These are phyloP conservation scores for Lunularia cruciata DNA, from an alignment of 225 moss, liverwort and hornwort species.

Conservation along the genomic window DNA sequence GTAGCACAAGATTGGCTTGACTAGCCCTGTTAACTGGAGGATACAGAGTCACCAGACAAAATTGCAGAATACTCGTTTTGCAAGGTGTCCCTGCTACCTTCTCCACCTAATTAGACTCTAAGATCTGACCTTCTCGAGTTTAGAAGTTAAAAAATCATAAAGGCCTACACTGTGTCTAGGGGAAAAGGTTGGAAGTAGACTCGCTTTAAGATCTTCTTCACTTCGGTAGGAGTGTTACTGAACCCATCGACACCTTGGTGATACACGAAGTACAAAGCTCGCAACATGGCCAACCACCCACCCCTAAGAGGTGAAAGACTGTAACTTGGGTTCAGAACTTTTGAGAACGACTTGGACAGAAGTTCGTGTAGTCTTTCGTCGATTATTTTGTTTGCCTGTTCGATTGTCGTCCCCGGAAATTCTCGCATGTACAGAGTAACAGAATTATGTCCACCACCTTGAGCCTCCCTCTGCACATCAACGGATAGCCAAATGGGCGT, in stretches of 20 bases:
- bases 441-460: slow-evolving; percentile 4
- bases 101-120: too few species aligned
- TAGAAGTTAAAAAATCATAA: too few species aligned
- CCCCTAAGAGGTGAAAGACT: not conserved
- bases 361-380: not conserved
- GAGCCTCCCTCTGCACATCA: slow-evolving; percentile 11
- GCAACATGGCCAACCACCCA: slow-evolving; percentile 16
- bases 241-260: slow-evolving; percentile 14
- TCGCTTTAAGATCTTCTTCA: slow-evolving; percentile 12
- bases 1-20: too few species aligned
- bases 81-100: too few species aligned
- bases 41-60: too few species aligned
- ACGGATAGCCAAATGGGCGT: too few species aligned
- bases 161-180: too few species aligned
- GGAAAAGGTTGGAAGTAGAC: slow-evolving; percentile 10
- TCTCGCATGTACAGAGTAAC: slow-evolving; percentile 4
- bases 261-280: slow-evolving; percentile 21
- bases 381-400: not conserved
- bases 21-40: too few species aligned
- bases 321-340: slow-evolving; percentile 1
- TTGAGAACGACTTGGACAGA: not conserved
- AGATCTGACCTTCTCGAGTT: too few species aligned
- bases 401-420: not conserved
- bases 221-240: not conserved
- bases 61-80: too few species aligned